A percentile compares a stretch with the other conserved stretches of the same genome.
These are phyloP conservation scores for Dichomitus squalens DNA, from an alignment of 1,284 basidiomycete species.

Conservation along the genomic window DNA sequence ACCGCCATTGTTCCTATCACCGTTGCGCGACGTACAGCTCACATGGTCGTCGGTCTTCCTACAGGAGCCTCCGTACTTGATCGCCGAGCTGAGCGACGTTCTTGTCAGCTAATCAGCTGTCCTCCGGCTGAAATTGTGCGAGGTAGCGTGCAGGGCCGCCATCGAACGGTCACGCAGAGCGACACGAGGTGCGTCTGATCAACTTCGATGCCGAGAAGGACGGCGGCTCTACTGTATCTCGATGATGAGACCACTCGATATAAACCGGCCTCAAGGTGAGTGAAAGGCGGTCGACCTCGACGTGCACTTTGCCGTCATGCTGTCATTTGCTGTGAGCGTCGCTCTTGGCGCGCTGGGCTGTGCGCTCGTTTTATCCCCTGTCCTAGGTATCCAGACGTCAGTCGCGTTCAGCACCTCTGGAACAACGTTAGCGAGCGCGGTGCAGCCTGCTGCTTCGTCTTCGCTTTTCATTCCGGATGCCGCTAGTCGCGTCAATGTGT, in stretches of 20 bases:
- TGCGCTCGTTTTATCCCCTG: not conserved
- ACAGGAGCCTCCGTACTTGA: constrained; percentile 6
- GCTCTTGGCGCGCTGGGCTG: not conserved
- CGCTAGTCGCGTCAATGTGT: constrained; percentile 48
- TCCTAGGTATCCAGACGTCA: constrained; percentile 4
- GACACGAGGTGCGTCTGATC: constrained; percentile 12
- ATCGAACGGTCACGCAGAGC: not conserved
- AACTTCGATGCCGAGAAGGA: constrained; percentile 3
- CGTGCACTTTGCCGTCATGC: not conserved
- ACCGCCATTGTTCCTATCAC: not conserved
- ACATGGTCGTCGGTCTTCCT: constrained; percentile 9
- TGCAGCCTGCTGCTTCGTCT: not conserved
- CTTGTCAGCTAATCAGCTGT: constrained; percentile 12
- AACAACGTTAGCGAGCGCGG: not conserved
- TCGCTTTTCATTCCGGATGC: constrained; percentile 25
- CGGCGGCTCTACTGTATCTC: no score
- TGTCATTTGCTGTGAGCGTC: constrained; percentile 2
- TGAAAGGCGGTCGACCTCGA: not conserved
- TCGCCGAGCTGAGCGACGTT: not conserved
- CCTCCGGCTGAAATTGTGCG: not conserved
- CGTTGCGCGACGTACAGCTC: not conserved
- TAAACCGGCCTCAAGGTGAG: not conserved
- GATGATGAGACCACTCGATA: not conserved
- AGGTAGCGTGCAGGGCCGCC: not conserved
- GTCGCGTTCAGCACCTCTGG: not conserved